Conservation (phyloP, 2,329 filamentous ascomycete species). For the Zymoseptoria crescenta region DNA sequence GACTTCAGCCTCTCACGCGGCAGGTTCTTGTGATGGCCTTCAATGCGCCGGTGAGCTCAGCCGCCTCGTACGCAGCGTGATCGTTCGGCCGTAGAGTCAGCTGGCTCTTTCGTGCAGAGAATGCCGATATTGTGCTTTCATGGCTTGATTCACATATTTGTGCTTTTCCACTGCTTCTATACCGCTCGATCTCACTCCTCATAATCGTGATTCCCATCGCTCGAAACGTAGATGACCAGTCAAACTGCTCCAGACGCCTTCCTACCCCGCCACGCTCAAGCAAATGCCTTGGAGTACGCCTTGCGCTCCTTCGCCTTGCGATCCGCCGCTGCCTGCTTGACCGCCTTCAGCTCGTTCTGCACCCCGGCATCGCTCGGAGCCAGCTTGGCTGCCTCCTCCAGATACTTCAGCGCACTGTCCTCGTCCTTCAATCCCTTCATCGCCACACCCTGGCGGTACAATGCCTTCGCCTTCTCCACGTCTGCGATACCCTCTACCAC, state of each 20-base stretch:
- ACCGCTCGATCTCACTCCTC: neutral
- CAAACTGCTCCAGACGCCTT: neutral
- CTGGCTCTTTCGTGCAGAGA: neutral
- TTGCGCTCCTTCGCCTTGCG: constrained; percentile 83
- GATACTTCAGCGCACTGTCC: constrained; percentile 55
- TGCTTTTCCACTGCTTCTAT: neutral
- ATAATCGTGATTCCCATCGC: neutral
- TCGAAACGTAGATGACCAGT: neutral
- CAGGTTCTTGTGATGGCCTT: neutral
- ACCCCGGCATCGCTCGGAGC: constrained; percentile 66
- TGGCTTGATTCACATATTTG: neutral
- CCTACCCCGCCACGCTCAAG: constrained; percentile 29
- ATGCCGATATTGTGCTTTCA: neutral
- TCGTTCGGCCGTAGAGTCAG: neutral
- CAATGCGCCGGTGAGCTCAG: neutral
- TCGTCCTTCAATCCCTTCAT: constrained; percentile 71
- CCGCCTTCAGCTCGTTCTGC: constrained; percentile 62
- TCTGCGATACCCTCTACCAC: constrained; percentile 57
- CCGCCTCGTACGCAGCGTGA: neutral
- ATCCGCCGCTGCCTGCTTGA: constrained; percentile 68
- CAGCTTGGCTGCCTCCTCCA: constrained; percentile 38
- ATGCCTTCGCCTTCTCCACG: constrained; percentile 78
- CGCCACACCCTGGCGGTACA: constrained; percentile 76
- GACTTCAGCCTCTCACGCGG: neutral
- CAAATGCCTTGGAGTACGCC: constrained; percentile 86